Percentiles rank a stretch among this genome's conserved stretches.
phyloP scores from a whole-genome alignment of 176 grass and related monocot genomes.

The Thinopyrum elongatum region DNA sequence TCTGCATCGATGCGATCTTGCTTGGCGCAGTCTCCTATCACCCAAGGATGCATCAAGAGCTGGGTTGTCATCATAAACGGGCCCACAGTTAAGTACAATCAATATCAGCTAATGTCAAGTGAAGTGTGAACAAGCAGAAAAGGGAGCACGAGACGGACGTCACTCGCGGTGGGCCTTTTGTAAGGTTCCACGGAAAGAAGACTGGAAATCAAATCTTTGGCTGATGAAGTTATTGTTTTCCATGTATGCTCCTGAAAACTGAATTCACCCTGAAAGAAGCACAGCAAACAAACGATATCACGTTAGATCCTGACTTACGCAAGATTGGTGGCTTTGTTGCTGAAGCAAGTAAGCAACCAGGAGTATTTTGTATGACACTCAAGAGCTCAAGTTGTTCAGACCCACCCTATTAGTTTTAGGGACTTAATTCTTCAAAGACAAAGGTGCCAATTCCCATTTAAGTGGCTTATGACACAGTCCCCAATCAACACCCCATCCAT shows the following conservation, averaged over 20 bases:
- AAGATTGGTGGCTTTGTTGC: not conserved
- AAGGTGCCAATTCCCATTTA: not conserved
- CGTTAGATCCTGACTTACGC: not conserved
- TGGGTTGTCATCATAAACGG: conserved; percentile 22
- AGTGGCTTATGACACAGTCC: not conserved
- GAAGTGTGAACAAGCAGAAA: not conserved
- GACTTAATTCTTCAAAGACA: not conserved
- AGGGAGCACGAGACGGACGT: conserved; percentile 37
- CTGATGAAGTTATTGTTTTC: conserved; percentile 64
- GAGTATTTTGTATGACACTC: not conserved
- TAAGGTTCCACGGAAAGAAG: conserved; percentile 65
- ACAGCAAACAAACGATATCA: not conserved
- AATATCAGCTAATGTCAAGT: not conserved
- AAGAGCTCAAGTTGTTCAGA: not conserved
- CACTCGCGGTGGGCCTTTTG: conserved; percentile 58
- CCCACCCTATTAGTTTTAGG: not conserved
- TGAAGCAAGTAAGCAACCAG: not conserved
- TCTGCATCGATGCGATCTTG: conserved; percentile 68
- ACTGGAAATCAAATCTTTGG: conserved; percentile 62
- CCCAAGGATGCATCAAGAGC: conserved; percentile 70
- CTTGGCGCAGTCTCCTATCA: conserved; percentile 63
- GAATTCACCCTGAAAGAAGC: conserved; percentile 53
- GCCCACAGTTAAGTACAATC: not conserved
- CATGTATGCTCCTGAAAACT: conserved; percentile 65
- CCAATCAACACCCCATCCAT: not conserved